A percentile compares a stretch with the other conserved stretches of the same genome.
Conservation (phyloP, 2,329 filamentous ascomycete genomes). For the Colletotrichum brevisporum region DNA sequence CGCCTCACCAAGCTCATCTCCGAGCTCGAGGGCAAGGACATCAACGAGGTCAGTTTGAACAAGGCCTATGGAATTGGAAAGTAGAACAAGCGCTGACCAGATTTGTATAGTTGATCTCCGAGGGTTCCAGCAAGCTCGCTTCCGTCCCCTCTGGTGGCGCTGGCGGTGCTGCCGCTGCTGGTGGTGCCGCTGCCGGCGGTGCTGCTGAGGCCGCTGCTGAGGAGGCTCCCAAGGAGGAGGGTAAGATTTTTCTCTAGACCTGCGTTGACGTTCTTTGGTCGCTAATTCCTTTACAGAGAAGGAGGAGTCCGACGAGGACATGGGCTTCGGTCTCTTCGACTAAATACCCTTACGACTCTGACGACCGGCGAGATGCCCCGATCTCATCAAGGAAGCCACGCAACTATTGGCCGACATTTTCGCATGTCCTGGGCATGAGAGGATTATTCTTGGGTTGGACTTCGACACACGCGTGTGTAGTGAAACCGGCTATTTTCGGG, state of each 20-base stretch:
- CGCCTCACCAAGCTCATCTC: conserved; percentile 88
- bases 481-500: conserved; percentile 39
- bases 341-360: conserved; percentile 60
- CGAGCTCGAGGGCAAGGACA: conserved; percentile 92
- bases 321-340: conserved; percentile 80
- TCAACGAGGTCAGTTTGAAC: conserved; percentile 82
- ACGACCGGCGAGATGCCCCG: conserved; percentile 47
- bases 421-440: conserved; percentile 49
- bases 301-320: conserved; percentile 58
- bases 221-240: conserved; percentile 80
- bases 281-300: conserved; percentile 63
- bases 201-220: conserved; percentile 72
- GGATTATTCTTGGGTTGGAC: conserved; percentile 44
- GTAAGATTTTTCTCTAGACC: conserved; percentile 68
- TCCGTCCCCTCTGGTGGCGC: conserved; percentile 95
- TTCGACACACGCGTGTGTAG: conserved; percentile 40
- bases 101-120: conserved; percentile 84
- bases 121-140: conserved; percentile 93
- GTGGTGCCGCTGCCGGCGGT: conserved; percentile 76
- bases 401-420: conserved; percentile 50
- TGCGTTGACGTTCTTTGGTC: conserved; percentile 21
- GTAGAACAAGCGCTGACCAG: conserved; percentile 18
- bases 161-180: conserved; percentile 78
- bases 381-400: conserved; percentile 52
- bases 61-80: not conserved